These are phyloP conservation scores for Meyerozyma carpophila DNA, from an alignment of 1,139 yeast species.

Conservation along the genomic window DNA sequence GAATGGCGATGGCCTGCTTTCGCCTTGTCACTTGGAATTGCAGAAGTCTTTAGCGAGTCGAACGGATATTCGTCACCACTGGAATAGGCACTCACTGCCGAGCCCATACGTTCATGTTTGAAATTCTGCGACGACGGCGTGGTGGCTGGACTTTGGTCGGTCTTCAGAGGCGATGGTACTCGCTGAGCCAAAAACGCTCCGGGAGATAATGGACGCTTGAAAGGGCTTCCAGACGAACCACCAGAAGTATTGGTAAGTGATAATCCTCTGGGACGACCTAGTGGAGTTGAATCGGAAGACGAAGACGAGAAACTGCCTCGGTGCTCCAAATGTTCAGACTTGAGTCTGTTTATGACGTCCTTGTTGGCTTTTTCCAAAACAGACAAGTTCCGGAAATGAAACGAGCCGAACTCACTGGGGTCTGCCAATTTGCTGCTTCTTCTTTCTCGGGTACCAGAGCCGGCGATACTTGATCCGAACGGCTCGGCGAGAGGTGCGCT, in stretches of 20 bases:
- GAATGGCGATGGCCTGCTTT: conserved; percentile 21
- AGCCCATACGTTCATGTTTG: conserved; percentile 29
- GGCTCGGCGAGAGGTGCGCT: background rate
- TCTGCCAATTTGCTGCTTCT: conserved; percentile 69
- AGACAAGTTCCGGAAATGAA: conserved; percentile 81
- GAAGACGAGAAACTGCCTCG: conserved; percentile 39
- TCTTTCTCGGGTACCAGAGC: conserved; percentile 49
- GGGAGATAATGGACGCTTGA: conserved; percentile 36
- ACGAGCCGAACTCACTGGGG: conserved; percentile 82
- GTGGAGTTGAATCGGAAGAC: conserved; percentile 38
- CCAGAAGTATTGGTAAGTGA: conserved; percentile 20
- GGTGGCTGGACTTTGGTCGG: background rate
- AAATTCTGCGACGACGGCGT: conserved; percentile 21
- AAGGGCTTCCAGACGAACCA: conserved; percentile 23
- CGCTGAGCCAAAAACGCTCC: conserved; percentile 3
- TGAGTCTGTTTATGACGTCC: conserved; percentile 82
- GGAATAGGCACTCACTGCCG: conserved; percentile 30
- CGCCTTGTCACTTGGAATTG: background rate
- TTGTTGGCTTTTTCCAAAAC: conserved; percentile 92
- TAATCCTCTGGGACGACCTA: conserved; percentile 33
- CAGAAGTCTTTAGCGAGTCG: conserved; percentile 13
- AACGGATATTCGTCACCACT: conserved; percentile 30
- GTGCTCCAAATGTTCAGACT: conserved; percentile 71
- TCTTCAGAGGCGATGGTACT: conserved; percentile 5
- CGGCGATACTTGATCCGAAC: background rate